Conservation (phyloP, 2,329 filamentous ascomycete genomes). For the Trichoderma asperellum region DNA sequence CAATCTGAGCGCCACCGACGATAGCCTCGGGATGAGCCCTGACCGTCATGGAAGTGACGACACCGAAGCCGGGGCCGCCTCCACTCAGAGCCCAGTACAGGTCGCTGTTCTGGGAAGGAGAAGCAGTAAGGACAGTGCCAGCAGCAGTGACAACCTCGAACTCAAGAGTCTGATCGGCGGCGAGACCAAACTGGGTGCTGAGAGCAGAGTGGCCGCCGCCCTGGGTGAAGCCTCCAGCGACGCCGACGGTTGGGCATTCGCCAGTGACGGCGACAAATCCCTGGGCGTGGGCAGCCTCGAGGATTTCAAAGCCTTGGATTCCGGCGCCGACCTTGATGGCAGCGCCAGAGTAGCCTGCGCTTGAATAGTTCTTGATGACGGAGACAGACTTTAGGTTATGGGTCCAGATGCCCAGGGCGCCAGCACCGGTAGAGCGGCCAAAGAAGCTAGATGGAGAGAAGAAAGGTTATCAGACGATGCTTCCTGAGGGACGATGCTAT, state of each 20-base stretch:
- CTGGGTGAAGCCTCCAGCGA: slow-evolving; percentile 63
- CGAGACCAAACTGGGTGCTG: slow-evolving; percentile 57
- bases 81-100: slow-evolving; percentile 65
- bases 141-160: slow-evolving; percentile 57
- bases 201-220: slow-evolving; percentile 62
- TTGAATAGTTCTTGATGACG: slow-evolving; percentile 46
- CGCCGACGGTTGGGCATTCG: slow-evolving; percentile 59
- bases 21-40: slow-evolving; percentile 39
- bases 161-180: slow-evolving; percentile 60
- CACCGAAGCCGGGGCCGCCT: slow-evolving; percentile 55
- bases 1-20: slow-evolving; percentile 40
- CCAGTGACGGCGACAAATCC: slow-evolving; percentile 59
- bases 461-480: neutral
- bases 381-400: slow-evolving; percentile 48
- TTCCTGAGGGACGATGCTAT: neutral
- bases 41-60: slow-evolving; percentile 47
- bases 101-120: slow-evolving; percentile 47
- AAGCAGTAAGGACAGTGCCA: slow-evolving; percentile 54
- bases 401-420: slow-evolving; percentile 48
- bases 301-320: slow-evolving; percentile 53
- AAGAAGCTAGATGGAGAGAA: slow-evolving; percentile 27
- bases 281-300: slow-evolving; percentile 50
- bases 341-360: slow-evolving; percentile 50
- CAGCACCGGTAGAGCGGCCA: slow-evolving; percentile 62
- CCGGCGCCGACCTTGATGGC: slow-evolving; percentile 60